Conservation (phyloP, 371 early-diverging fungal genomes). For the Blakeslea trispora region DNA sequence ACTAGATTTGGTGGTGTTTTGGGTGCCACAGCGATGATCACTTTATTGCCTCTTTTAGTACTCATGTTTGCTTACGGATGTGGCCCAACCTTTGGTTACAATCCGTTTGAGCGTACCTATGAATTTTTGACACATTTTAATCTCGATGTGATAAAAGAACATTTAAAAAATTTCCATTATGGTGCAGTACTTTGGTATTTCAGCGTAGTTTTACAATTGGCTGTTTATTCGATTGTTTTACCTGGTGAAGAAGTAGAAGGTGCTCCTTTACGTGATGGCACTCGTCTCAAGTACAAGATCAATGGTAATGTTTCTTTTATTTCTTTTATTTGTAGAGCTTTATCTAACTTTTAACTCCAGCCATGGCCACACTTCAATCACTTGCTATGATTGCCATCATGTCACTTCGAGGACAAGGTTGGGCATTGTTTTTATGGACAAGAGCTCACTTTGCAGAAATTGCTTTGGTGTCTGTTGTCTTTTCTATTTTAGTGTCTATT, state of each 20-base stretch:
- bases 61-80: slow-evolving; percentile 72
- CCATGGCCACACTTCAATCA: slow-evolving; percentile 51
- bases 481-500: slow-evolving; percentile 64
- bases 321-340: slow-evolving; percentile 1
- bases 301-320: slow-evolving; percentile 59
- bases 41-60: slow-evolving; percentile 62
- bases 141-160: slow-evolving; percentile 25
- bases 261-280: slow-evolving; percentile 69
- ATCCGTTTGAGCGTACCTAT: slow-evolving; percentile 31
- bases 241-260: slow-evolving; percentile 79
- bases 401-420: slow-evolving; percentile 37
- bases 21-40: slow-evolving; percentile 67
- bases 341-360: slow-evolving; percentile 16
- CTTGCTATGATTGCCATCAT: slow-evolving; percentile 60
- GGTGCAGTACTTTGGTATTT: slow-evolving; percentile 59
- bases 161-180: slow-evolving; percentile 36
- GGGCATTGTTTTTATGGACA: slow-evolving; percentile 64
- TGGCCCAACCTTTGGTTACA: slow-evolving; percentile 50
- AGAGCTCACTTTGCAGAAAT: slow-evolving; percentile 73
- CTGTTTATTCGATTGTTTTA: slow-evolving; percentile 58
- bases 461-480: slow-evolving; percentile 64
- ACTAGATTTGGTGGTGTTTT: slow-evolving; percentile 72
- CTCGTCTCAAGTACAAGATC: slow-evolving; percentile 68
- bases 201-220: slow-evolving; percentile 71
- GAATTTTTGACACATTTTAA: slow-evolving; percentile 25